Conservation (phyloP, 345 rosid genomes). For the Corchorus capsularis region DNA sequence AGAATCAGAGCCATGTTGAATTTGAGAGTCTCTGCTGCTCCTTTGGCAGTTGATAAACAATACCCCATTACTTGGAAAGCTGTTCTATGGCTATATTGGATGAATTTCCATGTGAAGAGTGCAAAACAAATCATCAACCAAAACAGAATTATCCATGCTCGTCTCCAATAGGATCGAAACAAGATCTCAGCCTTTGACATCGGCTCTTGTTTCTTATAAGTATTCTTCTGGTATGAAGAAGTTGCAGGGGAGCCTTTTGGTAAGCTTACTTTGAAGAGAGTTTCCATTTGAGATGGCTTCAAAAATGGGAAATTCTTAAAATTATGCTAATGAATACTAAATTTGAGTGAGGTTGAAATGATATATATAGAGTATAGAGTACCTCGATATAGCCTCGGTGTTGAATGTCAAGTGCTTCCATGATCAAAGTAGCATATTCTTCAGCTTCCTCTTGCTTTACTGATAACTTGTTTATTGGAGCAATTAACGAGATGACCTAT, state of each 20-base stretch:
- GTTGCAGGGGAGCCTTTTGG: conserved; percentile 15
- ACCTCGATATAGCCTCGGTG: conserved; percentile 48
- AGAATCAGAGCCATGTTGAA: conserved; percentile 61
- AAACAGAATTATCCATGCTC: conserved; percentile 42
- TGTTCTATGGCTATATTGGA: conserved; percentile 43
- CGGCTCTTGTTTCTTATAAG: conserved; percentile 7
- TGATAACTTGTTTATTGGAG: conserved; percentile 45
- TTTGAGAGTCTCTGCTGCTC: conserved; percentile 63
- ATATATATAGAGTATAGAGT: not conserved
- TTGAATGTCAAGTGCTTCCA: conserved; percentile 41
- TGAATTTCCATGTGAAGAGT: conserved; percentile 58
- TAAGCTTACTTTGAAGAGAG: conserved; percentile 35
- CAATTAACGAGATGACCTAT: conserved; percentile 42
- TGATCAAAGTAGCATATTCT: conserved; percentile 39
- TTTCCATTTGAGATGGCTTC: conserved; percentile 41
- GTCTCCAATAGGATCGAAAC: conserved; percentile 48
- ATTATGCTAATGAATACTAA: too few relatives aligned
- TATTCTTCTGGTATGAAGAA: not conserved
- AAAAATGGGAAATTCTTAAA: not conserved
- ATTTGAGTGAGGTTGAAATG: not conserved
- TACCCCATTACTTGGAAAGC: conserved; percentile 65
- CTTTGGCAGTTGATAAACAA: conserved; percentile 60
- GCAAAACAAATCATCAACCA: conserved; percentile 42
- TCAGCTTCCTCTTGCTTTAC: conserved; percentile 41
- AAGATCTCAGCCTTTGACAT: conserved; percentile 36